Conservation (phyloP, 208 protist genomes). For the Histomonas meleagridis region DNA sequence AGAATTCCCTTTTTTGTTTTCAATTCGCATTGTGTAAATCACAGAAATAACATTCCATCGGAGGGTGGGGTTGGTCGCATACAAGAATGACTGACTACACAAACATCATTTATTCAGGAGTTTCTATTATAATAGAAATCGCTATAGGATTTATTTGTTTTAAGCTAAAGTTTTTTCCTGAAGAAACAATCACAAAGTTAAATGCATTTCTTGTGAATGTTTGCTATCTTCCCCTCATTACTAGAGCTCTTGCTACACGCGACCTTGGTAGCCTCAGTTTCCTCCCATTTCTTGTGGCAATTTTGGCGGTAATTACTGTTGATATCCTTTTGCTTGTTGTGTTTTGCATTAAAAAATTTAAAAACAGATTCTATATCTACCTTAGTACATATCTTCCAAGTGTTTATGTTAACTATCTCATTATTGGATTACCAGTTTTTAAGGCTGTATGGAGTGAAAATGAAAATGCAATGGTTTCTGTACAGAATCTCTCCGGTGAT, state of each 20-base stretch:
- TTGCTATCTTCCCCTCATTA: neutral
- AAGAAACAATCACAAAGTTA: neutral
- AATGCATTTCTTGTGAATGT: neutral
- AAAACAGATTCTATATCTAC: neutral
- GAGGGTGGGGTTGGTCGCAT: no score
- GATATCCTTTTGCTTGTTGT: neutral
- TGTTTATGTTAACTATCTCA: conserved; percentile 6
- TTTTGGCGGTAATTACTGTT: neutral
- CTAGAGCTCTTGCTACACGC: neutral
- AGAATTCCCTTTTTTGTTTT: no score
- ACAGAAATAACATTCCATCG: no score
- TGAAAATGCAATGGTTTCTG: neutral
- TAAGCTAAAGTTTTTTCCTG: neutral
- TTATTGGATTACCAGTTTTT: conserved; percentile 26
- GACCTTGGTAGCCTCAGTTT: neutral
- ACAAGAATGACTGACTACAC: neutral
- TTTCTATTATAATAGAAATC: neutral
- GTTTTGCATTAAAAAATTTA: neutral
- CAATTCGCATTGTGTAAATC: no score
- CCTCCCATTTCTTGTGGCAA: neutral
- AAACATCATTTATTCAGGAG: neutral
- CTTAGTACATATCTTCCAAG: neutral
- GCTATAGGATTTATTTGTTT: neutral
- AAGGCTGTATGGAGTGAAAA: neutral
- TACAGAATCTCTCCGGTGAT: neutral